phyloP scores from a whole-genome alignment of 495 filamentous ascomycete genomes.

The Neurospora terricola region DNA sequence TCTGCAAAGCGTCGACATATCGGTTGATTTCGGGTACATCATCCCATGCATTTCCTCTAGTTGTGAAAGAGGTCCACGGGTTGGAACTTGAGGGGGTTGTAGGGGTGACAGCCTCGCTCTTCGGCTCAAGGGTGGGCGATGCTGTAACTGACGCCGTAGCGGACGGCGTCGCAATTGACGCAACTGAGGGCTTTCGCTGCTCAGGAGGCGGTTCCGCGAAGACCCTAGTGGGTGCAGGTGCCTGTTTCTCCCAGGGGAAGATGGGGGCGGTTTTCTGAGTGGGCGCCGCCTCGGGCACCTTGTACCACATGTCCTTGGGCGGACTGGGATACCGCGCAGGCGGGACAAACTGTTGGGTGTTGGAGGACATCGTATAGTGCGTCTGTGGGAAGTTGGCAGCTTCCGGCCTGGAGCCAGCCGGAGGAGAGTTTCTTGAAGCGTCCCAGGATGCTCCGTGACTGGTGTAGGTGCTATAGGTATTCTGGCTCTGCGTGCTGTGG shows the following conservation, averaged over 20 bases:
- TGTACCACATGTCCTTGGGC: conserved; percentile 75
- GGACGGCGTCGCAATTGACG: conserved; percentile 8
- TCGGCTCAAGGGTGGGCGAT: conserved; percentile 23
- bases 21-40: conserved; percentile 70
- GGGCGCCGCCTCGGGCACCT: conserved; percentile 50
- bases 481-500: conserved; percentile 12
- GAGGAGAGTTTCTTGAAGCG: conserved; percentile 56
- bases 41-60: conserved; percentile 74
- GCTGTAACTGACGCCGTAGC: conserved; percentile 27
- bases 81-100: conserved; percentile 31
- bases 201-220: conserved; percentile 45
- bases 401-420: conserved; percentile 63
- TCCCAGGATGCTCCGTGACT: neutral
- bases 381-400: conserved; percentile 62
- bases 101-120: conserved; percentile 32
- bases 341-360: conserved; percentile 59
- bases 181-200: conserved; percentile 13
- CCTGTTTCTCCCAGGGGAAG: conserved; percentile 76
- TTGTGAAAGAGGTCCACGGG: conserved; percentile 52
- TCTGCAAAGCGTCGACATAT: conserved; percentile 63
- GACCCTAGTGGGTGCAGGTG: conserved; percentile 57
- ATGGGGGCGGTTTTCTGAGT: conserved; percentile 51
- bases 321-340: conserved; percentile 70
- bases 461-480: neutral
- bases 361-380: conserved; percentile 67